Base-by-base conservation (phyloP, 1,284 basidiomycete genomes). In the Ganoderma lingzhi region DNA sequence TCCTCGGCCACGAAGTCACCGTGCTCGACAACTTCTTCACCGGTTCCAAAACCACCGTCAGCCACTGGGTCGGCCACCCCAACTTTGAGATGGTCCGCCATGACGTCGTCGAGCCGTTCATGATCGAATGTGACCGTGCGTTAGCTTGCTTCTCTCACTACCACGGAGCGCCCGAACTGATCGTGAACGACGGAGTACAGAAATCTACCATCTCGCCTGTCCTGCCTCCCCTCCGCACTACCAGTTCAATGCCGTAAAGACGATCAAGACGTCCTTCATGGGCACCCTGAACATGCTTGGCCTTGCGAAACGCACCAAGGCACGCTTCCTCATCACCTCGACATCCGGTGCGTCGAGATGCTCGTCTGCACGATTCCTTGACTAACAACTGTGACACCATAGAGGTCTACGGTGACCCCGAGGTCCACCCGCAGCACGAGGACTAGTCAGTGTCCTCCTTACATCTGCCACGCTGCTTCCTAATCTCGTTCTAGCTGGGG, bases 1-100 rank as follows among this genome's bases (percentile, higher is more conserved):
- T 98, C 73, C 90, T 98, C 73, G 97, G 97, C 28, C 97, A 99
- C 81, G 97, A 99, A 81, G 96, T 99, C 74, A 96, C 96, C 65
- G 97, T 99, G 68, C 83, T 99, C 66, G 97, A 99, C 85, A 98
- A 98, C 84, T 99, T 99, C 81, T 99, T 99, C 85, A 98, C 97
- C 30, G 97, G 97, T 28, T 95, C 94, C 65, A 97, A 97, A 82
- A 96, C 95, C 42, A 97, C 96, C 63, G 91, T 98, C 74, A 93
- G 92, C 71, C 95, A 97, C 80, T 96, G 95, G 95, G 88, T 96
- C 72, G 97, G 97, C 2, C 97, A 99, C 82, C 97, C 97, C 70
- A 98, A 98, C 84, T 99, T 99, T 76, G 97, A 99, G 83, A 86
- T 99, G 82, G 95, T 99, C 73, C 90, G 97, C 70, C 97, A 99